A percentile compares a stretch with the other conserved stretches of the same genome.
Conservation (phyloP, 2,329 filamentous ascomycete genomes). For the Ilyonectria robusta region DNA sequence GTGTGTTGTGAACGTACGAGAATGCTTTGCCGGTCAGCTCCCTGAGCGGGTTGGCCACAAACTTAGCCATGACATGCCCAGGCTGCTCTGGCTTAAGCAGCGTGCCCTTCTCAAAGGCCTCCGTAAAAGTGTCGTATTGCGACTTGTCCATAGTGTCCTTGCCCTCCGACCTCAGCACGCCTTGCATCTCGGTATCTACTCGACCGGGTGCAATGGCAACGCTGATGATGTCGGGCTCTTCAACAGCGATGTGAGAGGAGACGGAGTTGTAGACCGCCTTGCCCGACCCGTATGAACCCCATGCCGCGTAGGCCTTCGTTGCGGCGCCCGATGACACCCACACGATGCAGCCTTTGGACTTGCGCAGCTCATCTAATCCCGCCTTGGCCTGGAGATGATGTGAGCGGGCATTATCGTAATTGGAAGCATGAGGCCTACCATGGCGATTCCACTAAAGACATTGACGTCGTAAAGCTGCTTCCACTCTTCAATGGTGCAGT, state of each 20-base stretch:
- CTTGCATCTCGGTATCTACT: slow-evolving; percentile 92
- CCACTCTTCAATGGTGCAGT: slow-evolving; percentile 82
- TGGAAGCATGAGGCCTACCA: slow-evolving; percentile 69
- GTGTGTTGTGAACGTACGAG: slow-evolving; percentile 63
- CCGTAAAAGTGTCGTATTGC: slow-evolving; percentile 78
- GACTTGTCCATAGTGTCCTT: slow-evolving; percentile 64
- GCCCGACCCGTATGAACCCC: slow-evolving; percentile 85
- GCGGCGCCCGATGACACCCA: slow-evolving; percentile 87
- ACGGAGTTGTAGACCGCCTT: slow-evolving; percentile 90
- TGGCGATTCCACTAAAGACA: slow-evolving; percentile 84
- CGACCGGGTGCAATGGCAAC: slow-evolving; percentile 84
- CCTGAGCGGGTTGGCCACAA: slow-evolving; percentile 75
- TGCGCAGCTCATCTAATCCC: slow-evolving; percentile 77
- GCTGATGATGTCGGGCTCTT: slow-evolving; percentile 83
- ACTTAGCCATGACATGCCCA: slow-evolving; percentile 85
- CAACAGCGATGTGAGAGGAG: slow-evolving; percentile 77
- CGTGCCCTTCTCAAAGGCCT: slow-evolving; percentile 77
- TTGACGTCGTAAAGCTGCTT: slow-evolving; percentile 84
- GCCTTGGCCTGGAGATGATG: slow-evolving; percentile 72
- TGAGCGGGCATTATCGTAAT: slow-evolving; percentile 10
- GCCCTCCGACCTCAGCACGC: slow-evolving; percentile 78
- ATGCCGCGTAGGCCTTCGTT: slow-evolving; percentile 74
- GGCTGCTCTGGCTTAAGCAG: slow-evolving; percentile 88
- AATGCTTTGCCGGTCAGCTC: slow-evolving; percentile 84
- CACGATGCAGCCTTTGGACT: slow-evolving; percentile 78